A percentile compares a stretch with the other conserved stretches of the same genome.
Conservation (phyloP, 106 monocot genomes). For the Alisma plantagoaquatica region DNA sequence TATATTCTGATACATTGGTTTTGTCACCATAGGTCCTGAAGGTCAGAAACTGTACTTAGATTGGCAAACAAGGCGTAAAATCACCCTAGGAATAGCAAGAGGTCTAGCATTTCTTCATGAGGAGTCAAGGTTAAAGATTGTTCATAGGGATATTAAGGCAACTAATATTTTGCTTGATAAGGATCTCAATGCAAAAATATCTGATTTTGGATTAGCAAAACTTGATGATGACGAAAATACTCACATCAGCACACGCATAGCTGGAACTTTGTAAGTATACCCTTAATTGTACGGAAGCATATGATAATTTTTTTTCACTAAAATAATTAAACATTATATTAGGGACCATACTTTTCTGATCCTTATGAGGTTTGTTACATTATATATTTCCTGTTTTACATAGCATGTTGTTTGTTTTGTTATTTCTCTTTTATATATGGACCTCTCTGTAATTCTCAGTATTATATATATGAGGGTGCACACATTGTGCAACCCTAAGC, state of each 20-base stretch:
- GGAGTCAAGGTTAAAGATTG: constrained; percentile 11
- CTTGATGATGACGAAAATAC: constrained; percentile 15
- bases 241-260: constrained; percentile 13
- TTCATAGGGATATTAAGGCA: constrained; percentile 15
- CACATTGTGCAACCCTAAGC: no score
- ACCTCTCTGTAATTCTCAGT: no score
- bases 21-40: constrained; percentile 5
- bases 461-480: no score
- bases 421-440: no score
- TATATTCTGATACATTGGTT: neutral
- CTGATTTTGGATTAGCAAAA: constrained; percentile 14
- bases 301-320: no score
- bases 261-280: constrained; percentile 9
- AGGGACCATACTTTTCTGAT: no score
- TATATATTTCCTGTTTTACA: no score
- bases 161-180: constrained; percentile 15
- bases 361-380: no score
- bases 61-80: constrained; percentile 15
- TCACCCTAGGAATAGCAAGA: constrained; percentile 11
- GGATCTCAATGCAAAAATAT: constrained; percentile 17
- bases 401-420: no score
- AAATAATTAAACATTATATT: no score
- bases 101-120: constrained; percentile 14
- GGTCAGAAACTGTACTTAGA: neutral
- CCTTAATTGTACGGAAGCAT: neutral